Conservation (phyloP, 2,329 filamentous ascomycete genomes). For the Colletotrichum sojae region DNA sequence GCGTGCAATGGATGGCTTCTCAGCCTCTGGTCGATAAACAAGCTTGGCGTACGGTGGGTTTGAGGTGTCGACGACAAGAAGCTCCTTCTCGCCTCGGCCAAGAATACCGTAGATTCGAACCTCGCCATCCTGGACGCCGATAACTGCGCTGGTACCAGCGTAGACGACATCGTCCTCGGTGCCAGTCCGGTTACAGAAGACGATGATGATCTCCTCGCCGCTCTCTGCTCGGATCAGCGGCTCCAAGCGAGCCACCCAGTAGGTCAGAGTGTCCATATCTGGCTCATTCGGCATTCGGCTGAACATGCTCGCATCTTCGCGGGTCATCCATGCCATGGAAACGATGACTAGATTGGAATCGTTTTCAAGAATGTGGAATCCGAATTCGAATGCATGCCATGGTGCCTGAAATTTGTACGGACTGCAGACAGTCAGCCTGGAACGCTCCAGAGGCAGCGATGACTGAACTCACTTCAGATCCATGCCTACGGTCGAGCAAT, state of each 20-base stretch:
- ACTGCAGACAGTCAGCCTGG: slow-evolving; percentile 39
- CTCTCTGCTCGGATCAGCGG: slow-evolving; percentile 70
- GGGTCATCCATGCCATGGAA: slow-evolving; percentile 84
- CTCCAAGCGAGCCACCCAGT: slow-evolving; percentile 81
- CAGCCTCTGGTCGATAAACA: slow-evolving; percentile 43
- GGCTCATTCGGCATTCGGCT: slow-evolving; percentile 68
- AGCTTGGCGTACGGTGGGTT: slow-evolving; percentile 61
- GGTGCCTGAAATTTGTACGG: slow-evolving; percentile 57
- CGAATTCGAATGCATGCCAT: slow-evolving; percentile 59
- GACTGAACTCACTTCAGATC: slow-evolving; percentile 76
- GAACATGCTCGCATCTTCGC: slow-evolving; percentile 62
- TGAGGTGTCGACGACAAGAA: slow-evolving; percentile 77
- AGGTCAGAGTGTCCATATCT: slow-evolving; percentile 80
- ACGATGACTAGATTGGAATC: slow-evolving; percentile 76
- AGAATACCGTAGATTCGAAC: slow-evolving; percentile 79
- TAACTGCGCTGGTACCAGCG: slow-evolving; percentile 80
- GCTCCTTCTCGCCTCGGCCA: slow-evolving; percentile 77
- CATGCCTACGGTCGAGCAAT: too few relatives aligned
- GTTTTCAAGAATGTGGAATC: slow-evolving; percentile 69
- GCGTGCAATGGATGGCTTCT: neutral
- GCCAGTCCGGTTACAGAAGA: slow-evolving; percentile 80
- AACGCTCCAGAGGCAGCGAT: too few relatives aligned
- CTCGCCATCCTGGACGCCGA: slow-evolving; percentile 75
- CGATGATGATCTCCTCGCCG: slow-evolving; percentile 70
- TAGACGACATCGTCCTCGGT: slow-evolving; percentile 77